Conservation (phyloP, 2,329 filamentous ascomycete genomes). For the Apiospora hydei region DNA sequence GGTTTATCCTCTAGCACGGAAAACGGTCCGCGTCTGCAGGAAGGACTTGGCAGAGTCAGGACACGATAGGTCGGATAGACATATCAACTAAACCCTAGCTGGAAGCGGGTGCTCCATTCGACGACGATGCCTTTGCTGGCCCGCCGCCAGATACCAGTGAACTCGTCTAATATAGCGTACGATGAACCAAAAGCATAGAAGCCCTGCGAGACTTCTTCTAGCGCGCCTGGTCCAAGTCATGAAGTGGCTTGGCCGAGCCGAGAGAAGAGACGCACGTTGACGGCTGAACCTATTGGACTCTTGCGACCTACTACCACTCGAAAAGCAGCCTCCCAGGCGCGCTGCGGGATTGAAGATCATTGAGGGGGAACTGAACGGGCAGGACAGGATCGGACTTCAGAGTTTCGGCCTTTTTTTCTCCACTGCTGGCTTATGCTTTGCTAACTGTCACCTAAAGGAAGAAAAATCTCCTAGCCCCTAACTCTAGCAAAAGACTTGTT, state of each 20-base stretch:
- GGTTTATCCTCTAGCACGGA: conserved; percentile 40
- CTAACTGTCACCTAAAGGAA: conserved; percentile 23
- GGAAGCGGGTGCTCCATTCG: not conserved
- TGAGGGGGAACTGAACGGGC: conserved; percentile 15
- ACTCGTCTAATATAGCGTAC: conserved; percentile 5
- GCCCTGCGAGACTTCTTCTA: conserved; percentile 1
- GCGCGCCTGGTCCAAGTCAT: not conserved
- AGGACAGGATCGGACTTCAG: conserved; percentile 11
- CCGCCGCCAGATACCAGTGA: conserved; percentile 9
- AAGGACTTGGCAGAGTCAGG: conserved; percentile 22
- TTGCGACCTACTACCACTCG: not conserved
- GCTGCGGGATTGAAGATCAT: conserved; percentile 20
- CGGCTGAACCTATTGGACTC: not conserved
- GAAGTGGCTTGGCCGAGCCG: not conserved
- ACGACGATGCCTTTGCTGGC: not conserved
- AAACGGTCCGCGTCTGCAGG: conserved; percentile 48
- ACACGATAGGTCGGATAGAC: conserved; percentile 18
- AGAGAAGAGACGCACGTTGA: not conserved
- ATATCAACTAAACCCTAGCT: not conserved
- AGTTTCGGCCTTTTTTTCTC: conserved; percentile 2
- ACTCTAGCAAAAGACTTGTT: conserved; percentile 29
- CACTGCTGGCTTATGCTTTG: conserved; percentile 20
- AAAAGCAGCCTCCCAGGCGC: conserved; percentile 3
- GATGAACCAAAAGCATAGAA: conserved; percentile 8
- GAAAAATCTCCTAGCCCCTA: conserved; percentile 35